Base-by-base conservation (phyloP, 345 rosid species). In the Populus alba region DNA sequence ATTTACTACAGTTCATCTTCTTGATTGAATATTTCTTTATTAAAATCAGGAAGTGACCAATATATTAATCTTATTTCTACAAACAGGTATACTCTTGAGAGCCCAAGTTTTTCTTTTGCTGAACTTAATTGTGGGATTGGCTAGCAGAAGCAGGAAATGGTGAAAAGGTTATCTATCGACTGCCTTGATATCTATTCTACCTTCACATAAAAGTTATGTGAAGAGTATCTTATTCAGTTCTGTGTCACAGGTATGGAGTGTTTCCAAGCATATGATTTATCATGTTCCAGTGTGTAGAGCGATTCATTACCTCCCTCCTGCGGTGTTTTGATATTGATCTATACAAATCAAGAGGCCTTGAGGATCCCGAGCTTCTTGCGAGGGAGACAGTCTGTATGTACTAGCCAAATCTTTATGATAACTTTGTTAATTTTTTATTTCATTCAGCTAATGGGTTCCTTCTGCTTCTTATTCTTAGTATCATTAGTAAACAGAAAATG, bases 351-450 rank as follows among this genome's bases (percentile, higher is more conserved):
- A 89, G 92, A 78, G 97, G 99, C 78, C 97, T 90, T 74, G 92
- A 88, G 41, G 98, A 96, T 82, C 98, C 98, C 65, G 99, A 94
- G 83, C 77, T 89, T 76, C 98, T 95, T 75, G 97, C 99, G 0
- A 90, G 98, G 87, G 99, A 93, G 87, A 95, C 99, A 2, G 99
- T 93, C 78, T 95, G 99, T 95, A 91, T 72, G 98, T 69, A 38
- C 78, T 76, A 8, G 59, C 76, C 75, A 70, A 59, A 71, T 78
- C 59, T 65, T 62, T 76, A 27, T 67, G 45, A 29, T 57, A 11
- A 74, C 38, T 25, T 43, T 69, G 20, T 77, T 51, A 9, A 55
- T 70, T 63, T 75, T 70, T 57, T 27, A 7, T 39, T 2, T 49
- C n/a, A 11, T 37, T 35, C 43, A 47, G 10, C 66, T 22, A 22